These are phyloP conservation scores for Fusarium heterosporum DNA, from an alignment of 2,329 filamentous ascomycete genomes.

Conservation along the genomic window DNA sequence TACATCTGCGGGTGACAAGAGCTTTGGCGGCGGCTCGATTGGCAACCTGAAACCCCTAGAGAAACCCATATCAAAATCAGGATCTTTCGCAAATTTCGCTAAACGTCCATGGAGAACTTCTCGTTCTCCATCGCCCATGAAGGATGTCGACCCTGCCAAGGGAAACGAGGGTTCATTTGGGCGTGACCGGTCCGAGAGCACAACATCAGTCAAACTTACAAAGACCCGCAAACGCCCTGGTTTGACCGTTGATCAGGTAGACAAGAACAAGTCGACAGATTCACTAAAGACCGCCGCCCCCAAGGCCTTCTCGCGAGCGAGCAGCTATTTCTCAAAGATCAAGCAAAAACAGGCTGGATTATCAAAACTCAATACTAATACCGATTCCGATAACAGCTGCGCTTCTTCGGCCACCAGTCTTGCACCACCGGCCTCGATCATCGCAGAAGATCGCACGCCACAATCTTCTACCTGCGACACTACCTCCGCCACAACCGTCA, in stretches of 20 bases:
- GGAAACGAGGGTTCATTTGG: constrained; percentile 38
- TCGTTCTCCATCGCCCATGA: constrained; percentile 61
- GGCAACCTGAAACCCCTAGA: constrained; percentile 49
- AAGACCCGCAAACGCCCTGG: constrained; percentile 48
- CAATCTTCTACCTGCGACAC: constrained; percentile 56
- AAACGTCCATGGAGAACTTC: constrained; percentile 65
- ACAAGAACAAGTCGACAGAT: constrained; percentile 48
- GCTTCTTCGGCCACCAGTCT: constrained; percentile 61
- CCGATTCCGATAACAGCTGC: constrained; percentile 58
- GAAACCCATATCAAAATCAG: constrained; percentile 55
- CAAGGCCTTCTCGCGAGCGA: constrained; percentile 58
- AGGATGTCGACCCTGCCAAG: constrained; percentile 43
- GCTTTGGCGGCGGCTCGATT: constrained; percentile 32
- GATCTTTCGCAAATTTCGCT: constrained; percentile 63
- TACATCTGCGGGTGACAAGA: constrained; percentile 44
- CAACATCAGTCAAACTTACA: constrained; percentile 42
- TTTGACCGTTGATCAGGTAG: constrained; percentile 45
- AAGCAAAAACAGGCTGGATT: constrained; percentile 57
- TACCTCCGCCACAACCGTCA: constrained; percentile 52
- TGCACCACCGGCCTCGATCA: constrained; percentile 56
- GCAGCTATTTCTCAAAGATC: constrained; percentile 63
- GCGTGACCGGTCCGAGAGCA: constrained; percentile 43
- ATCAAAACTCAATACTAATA: constrained; percentile 53
- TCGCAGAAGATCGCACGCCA: constrained; percentile 53
- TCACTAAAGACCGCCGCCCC: constrained; percentile 53